These are phyloP conservation scores for Phialemoniopsis sp. DNA, from an alignment of 2,329 filamentous ascomycete genomes.

Conservation along the genomic window DNA sequence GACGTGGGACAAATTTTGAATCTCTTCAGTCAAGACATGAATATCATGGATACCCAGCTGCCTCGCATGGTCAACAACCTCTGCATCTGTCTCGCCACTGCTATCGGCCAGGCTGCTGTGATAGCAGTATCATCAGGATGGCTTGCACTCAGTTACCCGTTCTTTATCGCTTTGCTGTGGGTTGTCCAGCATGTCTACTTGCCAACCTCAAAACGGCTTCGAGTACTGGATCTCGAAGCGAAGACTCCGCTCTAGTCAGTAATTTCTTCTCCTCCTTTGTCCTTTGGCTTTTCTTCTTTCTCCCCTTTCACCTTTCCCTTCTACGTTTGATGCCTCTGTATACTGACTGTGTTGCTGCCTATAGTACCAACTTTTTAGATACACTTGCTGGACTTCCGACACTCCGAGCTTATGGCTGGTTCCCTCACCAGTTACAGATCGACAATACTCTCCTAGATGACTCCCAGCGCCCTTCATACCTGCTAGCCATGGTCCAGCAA, in stretches of 20 bases:
- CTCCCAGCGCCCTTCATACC: conserved; percentile 47
- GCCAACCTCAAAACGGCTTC: conserved; percentile 29
- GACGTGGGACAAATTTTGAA: conserved; percentile 28
- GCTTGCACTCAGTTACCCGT: conserved; percentile 22
- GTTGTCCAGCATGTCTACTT: conserved; percentile 25
- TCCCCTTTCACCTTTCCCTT: no score
- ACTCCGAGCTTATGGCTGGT: conserved; percentile 46
- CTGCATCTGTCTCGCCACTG: conserved; percentile 12
- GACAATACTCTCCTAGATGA: conserved; percentile 37
- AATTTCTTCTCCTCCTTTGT: no score
- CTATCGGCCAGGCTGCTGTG: conserved; percentile 20
- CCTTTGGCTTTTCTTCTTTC: no score
- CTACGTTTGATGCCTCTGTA: no score
- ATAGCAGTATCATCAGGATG: conserved; percentile 13
- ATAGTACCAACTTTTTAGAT: conserved; percentile 37
- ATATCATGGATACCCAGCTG: conserved; percentile 31
- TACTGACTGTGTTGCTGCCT: no score
- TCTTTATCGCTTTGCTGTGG: conserved; percentile 20
- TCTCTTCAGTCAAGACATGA: conserved; percentile 37
- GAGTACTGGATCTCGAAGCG: conserved; percentile 27
- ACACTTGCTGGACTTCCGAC: conserved; percentile 41
- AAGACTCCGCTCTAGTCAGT: conserved; percentile 28
- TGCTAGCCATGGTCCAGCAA: conserved; percentile 43
- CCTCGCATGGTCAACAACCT: conserved; percentile 24
- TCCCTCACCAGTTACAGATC: conserved; percentile 27